Evolutionary conservation across 2,329 filamentous ascomycete genomes (phyloP).

Genomic region (Seiridium unicorne): DNA sequence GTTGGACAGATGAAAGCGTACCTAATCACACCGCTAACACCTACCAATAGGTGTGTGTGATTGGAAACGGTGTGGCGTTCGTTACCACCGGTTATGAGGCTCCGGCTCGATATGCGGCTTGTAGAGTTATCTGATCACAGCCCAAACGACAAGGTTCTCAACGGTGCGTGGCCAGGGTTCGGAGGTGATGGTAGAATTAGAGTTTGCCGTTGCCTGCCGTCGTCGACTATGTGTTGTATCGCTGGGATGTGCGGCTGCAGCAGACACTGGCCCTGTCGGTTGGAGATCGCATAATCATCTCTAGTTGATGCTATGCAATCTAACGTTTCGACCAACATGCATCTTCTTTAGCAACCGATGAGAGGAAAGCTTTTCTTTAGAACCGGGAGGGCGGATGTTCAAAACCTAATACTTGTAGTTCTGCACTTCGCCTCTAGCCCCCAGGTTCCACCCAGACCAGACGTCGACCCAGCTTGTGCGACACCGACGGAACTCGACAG

Average conservation of each 20-base stretch:
- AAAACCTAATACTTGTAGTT: not conserved
- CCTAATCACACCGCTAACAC: not conserved
- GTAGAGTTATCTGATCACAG: not conserved
- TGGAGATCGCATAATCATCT: not conserved
- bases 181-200: not conserved
- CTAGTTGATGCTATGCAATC: not conserved
- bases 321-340: not conserved
- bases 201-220: not conserved
- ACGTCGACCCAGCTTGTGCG: not conserved
- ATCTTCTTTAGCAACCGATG: not conserved
- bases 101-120: not conserved
- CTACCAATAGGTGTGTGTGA: not conserved
- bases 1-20: not conserved
- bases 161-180: not conserved
- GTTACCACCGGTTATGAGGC: not conserved
- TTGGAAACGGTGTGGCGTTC: conserved; percentile 2
- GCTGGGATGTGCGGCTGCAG: not conserved
- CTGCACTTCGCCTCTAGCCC: not conserved
- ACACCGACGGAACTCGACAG: not conserved
- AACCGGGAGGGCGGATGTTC: not conserved
- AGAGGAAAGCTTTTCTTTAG: not conserved
- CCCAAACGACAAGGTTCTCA: not conserved
- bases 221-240: not conserved
- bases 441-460: not conserved
- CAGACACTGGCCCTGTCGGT: not conserved